Percentiles rank a stretch among this genome's conserved stretches.
These are phyloP conservation scores for Guillardia theta DNA, from an alignment of 78 protist species.

Conservation along the genomic window DNA sequence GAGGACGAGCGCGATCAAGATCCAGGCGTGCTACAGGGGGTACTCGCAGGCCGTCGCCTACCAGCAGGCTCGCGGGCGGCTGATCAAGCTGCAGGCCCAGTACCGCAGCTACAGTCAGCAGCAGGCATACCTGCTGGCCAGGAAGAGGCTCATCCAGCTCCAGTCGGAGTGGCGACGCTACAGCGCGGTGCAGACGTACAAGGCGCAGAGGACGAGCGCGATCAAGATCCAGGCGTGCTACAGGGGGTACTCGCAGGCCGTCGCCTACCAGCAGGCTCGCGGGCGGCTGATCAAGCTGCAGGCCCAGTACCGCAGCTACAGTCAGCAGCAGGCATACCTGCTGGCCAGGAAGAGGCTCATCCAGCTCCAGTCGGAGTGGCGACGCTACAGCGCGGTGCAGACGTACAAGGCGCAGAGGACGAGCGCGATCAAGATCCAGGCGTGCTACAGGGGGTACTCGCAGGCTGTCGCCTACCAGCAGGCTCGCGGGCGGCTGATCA, in stretches of 20 bases:
- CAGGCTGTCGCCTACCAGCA: not conserved
- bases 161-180: not conserved
- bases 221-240: not conserved
- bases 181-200: not conserved
- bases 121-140: not conserved
- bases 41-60: not conserved
- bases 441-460: not conserved
- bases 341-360: not conserved
- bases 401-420: not conserved
- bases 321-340: not conserved
- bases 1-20: not conserved
- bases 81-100: not conserved
- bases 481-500: not conserved
- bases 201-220: not conserved
- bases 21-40: not conserved
- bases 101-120: not conserved
- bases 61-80: not conserved
- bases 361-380: not conserved
- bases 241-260: not conserved
- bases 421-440: constrained; percentile 2
- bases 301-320: not conserved
- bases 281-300: not conserved
- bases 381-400: not conserved
- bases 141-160: not conserved
- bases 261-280: not conserved